Evolutionary conservation across 768 basidiomycete genomes (phyloP).

Genomic region (Psilocybe cyanescens): DNA sequence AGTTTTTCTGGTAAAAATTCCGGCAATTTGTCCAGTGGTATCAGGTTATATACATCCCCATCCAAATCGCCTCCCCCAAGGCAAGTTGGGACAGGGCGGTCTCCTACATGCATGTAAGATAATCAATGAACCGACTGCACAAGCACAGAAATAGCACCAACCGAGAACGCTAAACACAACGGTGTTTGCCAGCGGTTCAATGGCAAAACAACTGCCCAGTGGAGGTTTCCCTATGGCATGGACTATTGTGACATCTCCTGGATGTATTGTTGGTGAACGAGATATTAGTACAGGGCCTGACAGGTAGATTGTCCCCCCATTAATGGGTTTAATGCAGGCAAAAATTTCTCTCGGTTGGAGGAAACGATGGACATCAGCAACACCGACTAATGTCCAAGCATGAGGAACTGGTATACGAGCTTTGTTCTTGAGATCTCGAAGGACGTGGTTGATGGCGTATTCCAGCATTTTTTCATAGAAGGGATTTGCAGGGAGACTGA

Average conservation of each 20-base stretch:
- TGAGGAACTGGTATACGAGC: conserved; percentile 70
- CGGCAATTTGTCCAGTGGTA: conserved; percentile 43
- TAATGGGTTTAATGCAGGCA: conserved; percentile 52
- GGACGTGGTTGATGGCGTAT: conserved; percentile 62
- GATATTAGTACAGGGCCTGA: conserved; percentile 60
- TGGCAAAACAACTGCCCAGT: conserved; percentile 50
- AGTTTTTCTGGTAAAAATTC: conserved; percentile 31
- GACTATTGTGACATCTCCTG: conserved; percentile 67
- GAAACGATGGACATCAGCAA: conserved; percentile 65
- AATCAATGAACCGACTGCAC: background rate
- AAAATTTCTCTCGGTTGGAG: conserved; percentile 63
- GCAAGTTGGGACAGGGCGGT: conserved; percentile 61
- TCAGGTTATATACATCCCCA: conserved; percentile 62
- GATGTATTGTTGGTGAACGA: conserved; percentile 71
- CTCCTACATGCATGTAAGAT: conserved; percentile 40
- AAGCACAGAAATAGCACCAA: conserved; percentile 23
- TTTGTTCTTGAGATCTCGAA: conserved; percentile 65
- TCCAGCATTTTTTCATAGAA: conserved; percentile 59
- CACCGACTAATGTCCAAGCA: conserved; percentile 71
- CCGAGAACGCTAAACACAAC: conserved; percentile 69
- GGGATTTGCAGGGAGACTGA: conserved; percentile 35
- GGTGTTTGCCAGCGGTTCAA: conserved; percentile 59
- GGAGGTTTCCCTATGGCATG: conserved; percentile 65
- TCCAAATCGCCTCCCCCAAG: conserved; percentile 75
- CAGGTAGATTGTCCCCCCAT: conserved; percentile 46